These are phyloP conservation scores for Neobulgaria alba DNA, from an alignment of 2,329 filamentous ascomycete species.

Conservation along the genomic window DNA sequence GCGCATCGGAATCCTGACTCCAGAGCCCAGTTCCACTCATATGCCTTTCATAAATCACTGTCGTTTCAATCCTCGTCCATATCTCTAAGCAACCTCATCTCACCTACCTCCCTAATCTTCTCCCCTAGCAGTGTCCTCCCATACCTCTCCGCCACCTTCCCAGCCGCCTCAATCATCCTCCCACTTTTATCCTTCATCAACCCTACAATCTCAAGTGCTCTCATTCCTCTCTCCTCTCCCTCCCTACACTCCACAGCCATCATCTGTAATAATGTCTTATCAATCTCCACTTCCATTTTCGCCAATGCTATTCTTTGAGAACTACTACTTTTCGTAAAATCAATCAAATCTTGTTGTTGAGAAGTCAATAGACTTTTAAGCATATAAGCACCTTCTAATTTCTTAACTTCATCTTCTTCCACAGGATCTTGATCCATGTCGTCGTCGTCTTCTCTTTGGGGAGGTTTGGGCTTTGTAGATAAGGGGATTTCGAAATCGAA, in stretches of 20 bases:
- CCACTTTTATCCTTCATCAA: conserved; percentile 79
- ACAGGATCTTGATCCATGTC: conserved; percentile 32
- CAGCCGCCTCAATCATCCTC: conserved; percentile 84
- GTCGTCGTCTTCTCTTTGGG: conserved; percentile 26
- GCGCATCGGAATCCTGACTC: no score
- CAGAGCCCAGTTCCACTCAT: no score
- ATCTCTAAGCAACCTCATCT: conserved; percentile 35
- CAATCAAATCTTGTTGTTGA: conserved; percentile 67
- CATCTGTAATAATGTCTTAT: conserved; percentile 84
- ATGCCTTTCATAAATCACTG: no score
- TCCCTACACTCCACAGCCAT: conserved; percentile 84
- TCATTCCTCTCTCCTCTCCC: conserved; percentile 89
- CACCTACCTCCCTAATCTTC: conserved; percentile 82
- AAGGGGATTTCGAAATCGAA: conserved; percentile 88
- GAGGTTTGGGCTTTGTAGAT: conserved; percentile 40
- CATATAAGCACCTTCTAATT: conserved; percentile 74
- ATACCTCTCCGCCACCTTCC: conserved; percentile 82
- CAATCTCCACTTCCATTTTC: conserved; percentile 71
- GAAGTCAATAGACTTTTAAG: conserved; percentile 63
- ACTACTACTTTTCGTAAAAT: conserved; percentile 55
- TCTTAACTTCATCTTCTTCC: conserved; percentile 41
- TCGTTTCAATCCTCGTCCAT: conserved; percentile 25
- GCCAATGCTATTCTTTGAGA: conserved; percentile 59
- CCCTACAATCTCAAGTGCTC: conserved; percentile 80
- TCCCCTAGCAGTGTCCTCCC: conserved; percentile 70